These are phyloP conservation scores for Monosporascus sp. DNA, from an alignment of 2,329 filamentous ascomycete species.

Conservation along the genomic window DNA sequence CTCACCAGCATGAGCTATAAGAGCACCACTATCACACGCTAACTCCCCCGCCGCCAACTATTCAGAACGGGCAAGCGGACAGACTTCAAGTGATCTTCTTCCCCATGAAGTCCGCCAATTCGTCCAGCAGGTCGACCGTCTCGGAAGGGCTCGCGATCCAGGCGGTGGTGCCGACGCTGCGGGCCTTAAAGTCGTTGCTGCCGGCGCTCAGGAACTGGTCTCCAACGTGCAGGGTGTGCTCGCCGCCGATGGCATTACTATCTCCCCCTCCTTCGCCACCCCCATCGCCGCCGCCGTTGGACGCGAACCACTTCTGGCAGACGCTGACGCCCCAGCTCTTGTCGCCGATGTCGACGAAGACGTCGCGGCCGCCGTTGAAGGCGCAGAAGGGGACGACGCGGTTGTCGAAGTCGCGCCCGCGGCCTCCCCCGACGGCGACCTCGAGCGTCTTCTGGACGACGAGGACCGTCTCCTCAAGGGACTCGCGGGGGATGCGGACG, in stretches of 20 bases:
- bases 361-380: constrained; percentile 96
- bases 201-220: constrained; percentile 96
- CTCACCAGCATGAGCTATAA: no score
- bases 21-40: no score
- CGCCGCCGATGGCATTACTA: constrained; percentile 52
- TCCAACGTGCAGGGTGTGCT: constrained; percentile 86
- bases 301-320: constrained; percentile 85
- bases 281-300: constrained; percentile 24
- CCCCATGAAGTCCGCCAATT: constrained; percentile 60
- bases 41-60: no score
- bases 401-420: constrained; percentile 34
- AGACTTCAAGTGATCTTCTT: constrained; percentile 31
- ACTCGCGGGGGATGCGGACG: constrained; percentile 74
- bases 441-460: constrained; percentile 92
- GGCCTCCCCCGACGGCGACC: constrained; percentile 50
- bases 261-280: neutral
- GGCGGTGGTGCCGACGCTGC: constrained; percentile 86
- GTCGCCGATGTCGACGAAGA: constrained; percentile 98
- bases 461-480: constrained; percentile 90
- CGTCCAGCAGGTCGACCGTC: constrained; percentile 84
- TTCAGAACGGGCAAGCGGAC: no score
- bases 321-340: constrained; percentile 94
- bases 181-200: constrained; percentile 94
- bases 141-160: constrained; percentile 94
- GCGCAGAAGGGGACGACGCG: constrained; percentile 78